These are phyloP conservation scores for Hypoxylon sp. DNA, from an alignment of 2,329 filamentous ascomycete genomes.

Conservation along the genomic window DNA sequence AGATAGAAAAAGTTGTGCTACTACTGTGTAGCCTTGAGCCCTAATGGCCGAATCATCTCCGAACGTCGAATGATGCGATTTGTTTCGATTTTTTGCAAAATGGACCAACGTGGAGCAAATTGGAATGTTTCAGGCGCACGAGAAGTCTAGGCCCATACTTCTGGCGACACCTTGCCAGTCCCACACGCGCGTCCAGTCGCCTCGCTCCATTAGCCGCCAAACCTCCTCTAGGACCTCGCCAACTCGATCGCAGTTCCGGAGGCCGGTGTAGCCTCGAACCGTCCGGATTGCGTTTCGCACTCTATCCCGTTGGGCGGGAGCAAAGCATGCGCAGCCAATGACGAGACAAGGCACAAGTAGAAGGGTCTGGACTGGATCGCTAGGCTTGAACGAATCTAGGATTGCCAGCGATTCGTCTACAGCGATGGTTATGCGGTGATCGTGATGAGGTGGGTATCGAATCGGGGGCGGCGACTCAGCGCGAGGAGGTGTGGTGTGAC, in stretches of 20 bases:
- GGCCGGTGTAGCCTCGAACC: conserved; percentile 71
- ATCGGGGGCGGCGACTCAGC: conserved; percentile 62
- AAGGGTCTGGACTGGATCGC: conserved; percentile 72
- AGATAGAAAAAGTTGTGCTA: background rate
- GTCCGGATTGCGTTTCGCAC: conserved; percentile 65
- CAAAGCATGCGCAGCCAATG: conserved; percentile 73
- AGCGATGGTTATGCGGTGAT: conserved; percentile 66
- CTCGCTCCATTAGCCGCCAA: conserved; percentile 71
- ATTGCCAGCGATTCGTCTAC: conserved; percentile 71
- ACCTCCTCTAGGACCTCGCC: conserved; percentile 69
- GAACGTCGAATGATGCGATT: conserved; percentile 3
- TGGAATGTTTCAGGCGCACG: conserved; percentile 58
- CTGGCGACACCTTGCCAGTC: conserved; percentile 74
- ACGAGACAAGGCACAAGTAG: conserved; percentile 73
- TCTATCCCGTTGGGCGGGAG: conserved; percentile 65
- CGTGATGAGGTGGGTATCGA: conserved; percentile 64
- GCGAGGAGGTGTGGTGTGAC: conserved; percentile 38
- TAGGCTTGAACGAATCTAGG: conserved; percentile 68
- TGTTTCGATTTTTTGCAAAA: too few species aligned
- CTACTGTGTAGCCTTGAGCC: background rate
- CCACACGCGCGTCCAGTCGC: conserved; percentile 72
- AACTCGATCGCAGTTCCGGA: conserved; percentile 70
- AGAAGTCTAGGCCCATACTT: conserved; percentile 68
- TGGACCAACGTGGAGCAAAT: background rate
- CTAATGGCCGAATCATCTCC: conserved; percentile 1